Conservation (phyloP, 176 grass and related monocot genomes). For the Rhipidocladum racemiflorum region DNA sequence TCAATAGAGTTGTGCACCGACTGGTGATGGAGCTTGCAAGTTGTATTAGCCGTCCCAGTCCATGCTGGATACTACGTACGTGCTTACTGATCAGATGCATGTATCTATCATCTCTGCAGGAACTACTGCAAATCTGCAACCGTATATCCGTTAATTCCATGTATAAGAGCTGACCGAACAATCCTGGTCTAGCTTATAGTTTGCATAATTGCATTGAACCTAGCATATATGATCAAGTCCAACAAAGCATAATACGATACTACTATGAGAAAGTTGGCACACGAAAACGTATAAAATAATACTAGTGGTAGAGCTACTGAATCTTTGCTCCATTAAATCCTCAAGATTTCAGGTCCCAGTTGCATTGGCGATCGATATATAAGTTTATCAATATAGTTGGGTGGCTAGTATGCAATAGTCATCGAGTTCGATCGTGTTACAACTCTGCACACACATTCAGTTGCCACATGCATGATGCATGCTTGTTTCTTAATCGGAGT, state of each 20-base stretch:
- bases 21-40: not conserved
- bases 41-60: not conserved
- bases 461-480: not conserved
- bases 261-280: not conserved
- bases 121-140: not conserved
- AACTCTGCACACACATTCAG: not conserved
- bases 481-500: not conserved
- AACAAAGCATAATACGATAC: not conserved
- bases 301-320: not conserved
- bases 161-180: not conserved
- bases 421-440: not conserved
- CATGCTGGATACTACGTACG: constrained; percentile 3
- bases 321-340: not conserved
- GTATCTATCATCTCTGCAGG: not conserved
- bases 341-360: not conserved
- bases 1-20: not conserved
- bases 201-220: not conserved
- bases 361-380: not conserved
- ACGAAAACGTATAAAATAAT: not conserved
- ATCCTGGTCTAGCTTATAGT: not conserved
- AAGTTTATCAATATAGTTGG: not conserved
- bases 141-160: too few species aligned
- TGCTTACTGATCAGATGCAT: not conserved
- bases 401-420: not conserved
- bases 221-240: not conserved